Base-by-base conservation (phyloP, 495 filamentous ascomycete genomes). In the Aspergillus taichungensis region DNA sequence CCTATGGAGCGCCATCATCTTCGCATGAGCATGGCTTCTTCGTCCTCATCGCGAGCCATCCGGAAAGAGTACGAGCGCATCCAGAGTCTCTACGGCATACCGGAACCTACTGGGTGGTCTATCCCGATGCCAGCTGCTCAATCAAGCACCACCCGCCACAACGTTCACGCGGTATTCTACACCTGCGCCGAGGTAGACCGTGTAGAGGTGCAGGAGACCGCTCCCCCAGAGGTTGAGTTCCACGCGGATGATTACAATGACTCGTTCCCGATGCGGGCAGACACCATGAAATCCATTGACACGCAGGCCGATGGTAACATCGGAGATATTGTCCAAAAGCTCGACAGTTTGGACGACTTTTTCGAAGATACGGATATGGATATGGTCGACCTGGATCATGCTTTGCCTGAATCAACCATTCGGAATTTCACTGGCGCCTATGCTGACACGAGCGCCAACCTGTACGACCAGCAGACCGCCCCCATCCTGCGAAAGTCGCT, bases 131-230 rank as follows among this genome's bases (percentile, higher is more conserved):
- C 92, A 13, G 90, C 90, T 3, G 82, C 82, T 38, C 87, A 95
- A 63, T 88, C 90, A 3, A 79, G 78, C 38, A 79, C 78, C 34
- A 96, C 91, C 8, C 75, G 90, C 31, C 76, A 81, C 44, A 97
- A 97, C 56, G 90, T 97, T n/a, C 90, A 96, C 53, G 87, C 89
- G 0, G 89, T 92, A 4, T 95, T 95, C 62, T 92, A 95, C 61
- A 94, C 88, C 41, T 95, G 91, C 49, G 64, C 76, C 0, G 73
- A 79, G 40, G 75, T 78, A 18, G 83, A 87, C 43, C 68, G 70
- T 38, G 64, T 71, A 50, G 71, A 77, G 39, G 62, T 64, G 10
- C 71, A 77, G 38, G 72, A 83, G n/a, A 73, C 74, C 2, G 75
- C 81, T 42, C 88, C 88, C 0, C 84, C 89, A 10, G 87, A 92